phyloP scores from a whole-genome alignment of 306 rosid species.

The Prunus padus region DNA sequence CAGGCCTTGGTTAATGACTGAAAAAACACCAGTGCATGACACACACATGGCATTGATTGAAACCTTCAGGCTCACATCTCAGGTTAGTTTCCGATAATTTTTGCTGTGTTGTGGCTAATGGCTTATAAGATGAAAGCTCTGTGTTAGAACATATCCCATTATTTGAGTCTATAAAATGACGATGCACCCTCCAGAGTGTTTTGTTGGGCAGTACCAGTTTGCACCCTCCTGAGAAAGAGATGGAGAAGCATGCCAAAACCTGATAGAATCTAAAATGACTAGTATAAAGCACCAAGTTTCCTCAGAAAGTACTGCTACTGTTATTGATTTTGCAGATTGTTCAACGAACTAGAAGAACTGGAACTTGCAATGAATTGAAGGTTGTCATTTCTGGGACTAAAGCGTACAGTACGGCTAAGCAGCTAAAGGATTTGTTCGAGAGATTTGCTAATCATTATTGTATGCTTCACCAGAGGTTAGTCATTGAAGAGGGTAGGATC shows the following conservation, averaged over 20 bases:
- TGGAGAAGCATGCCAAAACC: neutral
- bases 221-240: neutral
- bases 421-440: constrained; percentile 35
- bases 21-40: constrained; percentile 32
- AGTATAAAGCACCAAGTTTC: neutral
- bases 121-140: neutral
- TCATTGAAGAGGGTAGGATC: constrained; percentile 42
- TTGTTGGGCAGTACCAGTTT: neutral
- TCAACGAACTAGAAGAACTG: constrained; percentile 4
- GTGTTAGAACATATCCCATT: neutral
- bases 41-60: constrained; percentile 40
- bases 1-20: constrained; percentile 83
- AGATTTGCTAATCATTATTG: constrained; percentile 47
- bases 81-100: constrained; percentile 38
- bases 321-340: constrained; percentile 28
- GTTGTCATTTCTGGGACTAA: constrained; percentile 39
- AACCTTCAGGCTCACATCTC: constrained; percentile 28
- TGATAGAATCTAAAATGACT: neutral
- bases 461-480: constrained; percentile 44
- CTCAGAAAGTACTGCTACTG: neutral
- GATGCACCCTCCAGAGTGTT: neutral
- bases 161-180: neutral
- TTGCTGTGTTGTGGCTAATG: neutral
- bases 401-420: constrained; percentile 47
- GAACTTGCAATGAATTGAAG: constrained; percentile 37